Base-by-base conservation (phyloP, 2,329 filamentous ascomycete genomes). In the Colletotrichum shisoi region DNA sequence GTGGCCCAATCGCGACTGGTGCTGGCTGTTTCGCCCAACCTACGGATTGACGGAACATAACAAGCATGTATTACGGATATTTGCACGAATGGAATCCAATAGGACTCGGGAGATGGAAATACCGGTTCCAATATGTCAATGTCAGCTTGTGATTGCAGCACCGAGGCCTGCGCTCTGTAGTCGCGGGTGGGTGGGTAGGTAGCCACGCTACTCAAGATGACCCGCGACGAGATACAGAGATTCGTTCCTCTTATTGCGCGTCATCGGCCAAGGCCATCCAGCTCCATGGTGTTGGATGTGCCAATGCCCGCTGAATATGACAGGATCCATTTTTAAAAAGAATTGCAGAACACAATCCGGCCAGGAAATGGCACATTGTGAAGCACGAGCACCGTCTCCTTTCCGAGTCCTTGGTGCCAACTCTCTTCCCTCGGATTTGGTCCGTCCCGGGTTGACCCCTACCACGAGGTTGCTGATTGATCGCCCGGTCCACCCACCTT, bases 401-500 rank as follows among this genome's bases (percentile, higher is more conserved):
- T 24, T 27, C 21, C 9, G 19, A 17, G 27, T 42, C 21, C 24
- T n/a, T 15, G 8, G 6, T 34, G 42, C n/a, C 13, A 3, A n/a
- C 27, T 34, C 7, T 8, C 21, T 45, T 48, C 40, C 34, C 60
- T 54, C 53, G 57, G 49, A 49, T 27, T 51, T 48, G 53, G 60
- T 63, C 49, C 44, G 54, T 67, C 19, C 42, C 48, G 45, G 64
- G 64, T 44, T 64, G 19, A 60, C 54, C 64, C 64, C 61, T 64
- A 60, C 31, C 49, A 34, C 49, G 37, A 34, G 17, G 44, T 34
- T 34, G 31, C 31, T 34, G 31, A 24, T 49, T 31, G 27, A 46
- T 34, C 48, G 48, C 46, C 61, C 40, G 54, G n/a, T 49, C 54
- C 48, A 57, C 54, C 40, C 17, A 57, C 54, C 40, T n/a, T 62